These are phyloP conservation scores for Wickerhamomyces sydowiorum DNA, from an alignment of 805 yeast species.

Conservation along the genomic window DNA sequence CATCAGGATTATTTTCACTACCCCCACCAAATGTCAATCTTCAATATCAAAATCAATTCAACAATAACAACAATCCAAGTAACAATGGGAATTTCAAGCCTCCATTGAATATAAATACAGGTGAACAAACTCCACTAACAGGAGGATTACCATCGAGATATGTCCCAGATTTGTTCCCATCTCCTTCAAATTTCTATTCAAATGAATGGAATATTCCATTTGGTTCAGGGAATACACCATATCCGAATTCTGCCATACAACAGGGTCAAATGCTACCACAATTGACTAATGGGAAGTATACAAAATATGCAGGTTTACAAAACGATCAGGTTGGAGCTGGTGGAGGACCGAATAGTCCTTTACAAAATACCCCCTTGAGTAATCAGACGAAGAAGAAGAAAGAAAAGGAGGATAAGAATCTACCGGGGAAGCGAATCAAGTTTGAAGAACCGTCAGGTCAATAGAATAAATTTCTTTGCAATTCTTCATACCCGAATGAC, in stretches of 20 bases:
- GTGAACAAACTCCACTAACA: conserved; percentile 66
- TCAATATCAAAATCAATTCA: conserved; percentile 17
- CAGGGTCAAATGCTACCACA: neutral
- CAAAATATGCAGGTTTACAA: neutral
- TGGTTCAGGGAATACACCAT: conserved; percentile 35
- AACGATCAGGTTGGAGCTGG: neutral
- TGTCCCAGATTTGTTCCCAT: conserved; percentile 68
- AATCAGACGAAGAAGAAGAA: neutral
- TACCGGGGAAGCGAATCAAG: neutral
- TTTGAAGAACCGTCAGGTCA: neutral
- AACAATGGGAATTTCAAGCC: conserved; percentile 16
- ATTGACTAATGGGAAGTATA: neutral
- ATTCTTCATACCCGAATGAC: no score
- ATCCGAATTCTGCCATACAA: conserved; percentile 25
- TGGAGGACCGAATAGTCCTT: neutral
- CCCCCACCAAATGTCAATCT: conserved; percentile 29
- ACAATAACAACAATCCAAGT: conserved; percentile 1
- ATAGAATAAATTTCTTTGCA: no score
- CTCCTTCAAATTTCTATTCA: conserved; percentile 73
- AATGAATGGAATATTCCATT: conserved; percentile 50
- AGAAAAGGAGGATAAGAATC: neutral
- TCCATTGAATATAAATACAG: conserved; percentile 23
- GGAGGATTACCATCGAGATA: conserved; percentile 69
- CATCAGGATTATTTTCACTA: conserved; percentile 25
- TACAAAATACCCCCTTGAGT: neutral